These are phyloP conservation scores for Codiaeum variegatum DNA, from an alignment of 441 rosid species.

Conservation along the genomic window DNA sequence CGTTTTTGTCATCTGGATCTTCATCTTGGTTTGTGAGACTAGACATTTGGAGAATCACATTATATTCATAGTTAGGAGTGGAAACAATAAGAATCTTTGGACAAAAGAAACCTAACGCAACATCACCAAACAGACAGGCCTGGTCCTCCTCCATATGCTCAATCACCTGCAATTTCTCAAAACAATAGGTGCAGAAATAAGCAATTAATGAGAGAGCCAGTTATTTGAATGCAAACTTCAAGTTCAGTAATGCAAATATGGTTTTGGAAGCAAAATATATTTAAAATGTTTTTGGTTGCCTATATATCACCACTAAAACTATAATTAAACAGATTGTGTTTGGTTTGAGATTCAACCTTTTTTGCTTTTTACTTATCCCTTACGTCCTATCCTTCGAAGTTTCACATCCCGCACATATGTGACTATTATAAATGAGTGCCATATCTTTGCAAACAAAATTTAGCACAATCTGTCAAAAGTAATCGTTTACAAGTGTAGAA, in stretches of 20 bases:
- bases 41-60: slow-evolving; percentile 69
- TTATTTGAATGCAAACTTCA: neutral
- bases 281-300: neutral
- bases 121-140: slow-evolving; percentile 63
- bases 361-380: neutral
- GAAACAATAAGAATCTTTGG: slow-evolving; percentile 78
- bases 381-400: neutral
- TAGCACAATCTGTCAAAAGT: neutral
- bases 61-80: slow-evolving; percentile 91
- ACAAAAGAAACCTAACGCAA: slow-evolving; percentile 53
- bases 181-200: neutral
- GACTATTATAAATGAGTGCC: no score
- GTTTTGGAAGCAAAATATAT: neutral
- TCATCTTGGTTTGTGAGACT: slow-evolving; percentile 47
- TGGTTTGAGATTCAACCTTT: neutral
- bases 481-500: neutral
- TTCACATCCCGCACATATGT: neutral
- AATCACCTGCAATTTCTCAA: slow-evolving; percentile 56
- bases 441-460: neutral
- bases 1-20: slow-evolving; percentile 51
- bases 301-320: neutral
- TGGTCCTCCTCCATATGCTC: slow-evolving; percentile 99
- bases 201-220: neutral
- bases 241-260: neutral
- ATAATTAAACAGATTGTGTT: neutral